Base-by-base conservation (phyloP, 768 basidiomycete species). In the Lactarius hatsudake region DNA sequence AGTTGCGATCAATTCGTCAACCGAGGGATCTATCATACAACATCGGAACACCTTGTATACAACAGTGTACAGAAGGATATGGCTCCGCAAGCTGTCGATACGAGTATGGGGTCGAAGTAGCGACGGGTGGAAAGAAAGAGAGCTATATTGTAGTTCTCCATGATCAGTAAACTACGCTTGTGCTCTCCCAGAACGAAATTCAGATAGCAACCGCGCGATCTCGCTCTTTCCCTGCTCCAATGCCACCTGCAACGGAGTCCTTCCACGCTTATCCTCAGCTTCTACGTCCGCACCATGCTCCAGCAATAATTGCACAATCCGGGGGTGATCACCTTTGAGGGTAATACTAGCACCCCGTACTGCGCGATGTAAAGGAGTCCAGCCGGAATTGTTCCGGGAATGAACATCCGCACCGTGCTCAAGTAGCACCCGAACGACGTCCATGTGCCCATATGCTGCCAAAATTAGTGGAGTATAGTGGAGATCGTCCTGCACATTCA, bases 351-450 rank as follows among this genome's bases (percentile, higher is more conserved):
- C 34, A 10, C 45, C 4, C 9, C 4, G 3, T 23, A 20, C 23
- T 26, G 48, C 48, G 23, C 4, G 0, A 12, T 51, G 48, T 5
- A 51, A 13, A 51, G 48, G 23, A 26, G 48, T 51, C 12, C 4
- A 0, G 12, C 48, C 48, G 0, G 1, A 0, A 15, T 23, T 0
- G n/a, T 26, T 3, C 5, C 2, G 9, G 12, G 5, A 13, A 3
- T 51, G 10, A 51, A 51, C 48, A 23, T 51, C 48, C 10, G 48
- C 48, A 26, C 10, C n/a, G 48, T 26, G 48, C 5, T 23, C 48
- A 26, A 51, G 48, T 23, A 51, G 12, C 23, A 51, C 3, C 12
- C 48, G 48, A 51, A 23, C 48, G 12, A 13, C 48, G 48, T 51
- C 23, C 5, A 51, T 12, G 12, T 51, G 9, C 12, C 48, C 48